Percentiles rank a stretch among this genome's conserved stretches.
Conservation (phyloP, 805 yeast genomes). For the Candida vartiovaarae region DNA sequence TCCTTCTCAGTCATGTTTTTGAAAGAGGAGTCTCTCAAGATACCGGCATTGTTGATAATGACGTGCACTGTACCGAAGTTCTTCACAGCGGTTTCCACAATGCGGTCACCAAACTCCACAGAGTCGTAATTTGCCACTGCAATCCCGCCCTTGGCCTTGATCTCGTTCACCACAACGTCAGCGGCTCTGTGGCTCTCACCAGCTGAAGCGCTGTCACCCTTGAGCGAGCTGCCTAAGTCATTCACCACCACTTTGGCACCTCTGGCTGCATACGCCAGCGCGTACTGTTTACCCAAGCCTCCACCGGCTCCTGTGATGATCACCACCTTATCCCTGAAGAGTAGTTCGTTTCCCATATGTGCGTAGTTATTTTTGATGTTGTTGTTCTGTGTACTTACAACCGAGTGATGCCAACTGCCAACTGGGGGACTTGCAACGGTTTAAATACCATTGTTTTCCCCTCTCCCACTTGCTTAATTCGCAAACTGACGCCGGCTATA, state of each 20-base stretch:
- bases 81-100: conserved; percentile 79
- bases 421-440: too few relatives aligned
- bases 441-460: too few relatives aligned
- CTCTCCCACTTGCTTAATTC: too few relatives aligned
- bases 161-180: conserved; percentile 83
- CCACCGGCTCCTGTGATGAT: conserved; percentile 97
- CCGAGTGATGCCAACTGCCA: too few relatives aligned
- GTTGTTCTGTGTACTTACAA: too few relatives aligned
- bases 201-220: conserved; percentile 39
- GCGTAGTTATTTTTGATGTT: background rate
- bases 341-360: conserved; percentile 27
- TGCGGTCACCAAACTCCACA: conserved; percentile 77
- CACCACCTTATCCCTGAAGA: conserved; percentile 79
- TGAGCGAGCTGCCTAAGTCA: conserved; percentile 81
- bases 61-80: conserved; percentile 85
- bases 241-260: conserved; percentile 96
- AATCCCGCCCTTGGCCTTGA: conserved; percentile 62
- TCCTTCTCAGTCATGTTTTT: conserved; percentile 80
- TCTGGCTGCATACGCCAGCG: conserved; percentile 76
- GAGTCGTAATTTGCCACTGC: conserved; percentile 96
- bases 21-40: conserved; percentile 80
- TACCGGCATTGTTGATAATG: conserved; percentile 91
- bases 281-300: conserved; percentile 86
- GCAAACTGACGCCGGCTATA: too few relatives aligned
- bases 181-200: conserved; percentile 75